phyloP scores from a whole-genome alignment of 2,329 filamentous ascomycete genomes.

The Geosmithia flava region DNA sequence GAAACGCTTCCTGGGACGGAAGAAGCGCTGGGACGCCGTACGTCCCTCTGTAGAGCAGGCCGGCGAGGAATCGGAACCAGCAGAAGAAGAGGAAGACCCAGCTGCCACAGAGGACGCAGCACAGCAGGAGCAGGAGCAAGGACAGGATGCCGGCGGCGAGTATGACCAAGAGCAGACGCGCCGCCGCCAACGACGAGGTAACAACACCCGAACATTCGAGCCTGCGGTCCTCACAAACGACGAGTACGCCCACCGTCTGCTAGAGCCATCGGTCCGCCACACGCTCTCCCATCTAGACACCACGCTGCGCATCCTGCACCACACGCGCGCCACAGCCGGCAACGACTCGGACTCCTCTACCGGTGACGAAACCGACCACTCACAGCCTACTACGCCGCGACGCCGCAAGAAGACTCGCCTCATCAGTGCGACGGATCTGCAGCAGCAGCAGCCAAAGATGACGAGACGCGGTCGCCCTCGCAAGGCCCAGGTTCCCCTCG shows the following conservation, averaged over 20 bases:
- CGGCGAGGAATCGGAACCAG: not conserved
- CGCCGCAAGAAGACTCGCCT: not conserved
- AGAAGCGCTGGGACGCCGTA: slow-evolving; percentile 2
- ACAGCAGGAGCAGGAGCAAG: not conserved
- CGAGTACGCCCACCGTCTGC: slow-evolving; percentile 47
- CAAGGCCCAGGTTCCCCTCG: slow-evolving; percentile 22
- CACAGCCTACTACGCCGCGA: not conserved
- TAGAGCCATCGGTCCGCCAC: slow-evolving; percentile 59
- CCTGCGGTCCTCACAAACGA: slow-evolving; percentile 60
- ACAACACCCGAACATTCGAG: slow-evolving; percentile 13
- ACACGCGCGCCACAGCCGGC: slow-evolving; percentile 38
- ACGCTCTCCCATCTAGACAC: slow-evolving; percentile 58
- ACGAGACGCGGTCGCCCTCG: slow-evolving; percentile 23
- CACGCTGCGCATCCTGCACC: slow-evolving; percentile 59
- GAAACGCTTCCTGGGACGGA: slow-evolving; percentile 37
- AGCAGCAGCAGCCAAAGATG: not conserved
- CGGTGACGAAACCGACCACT: slow-evolving; percentile 21
- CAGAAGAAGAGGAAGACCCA: not conserved
- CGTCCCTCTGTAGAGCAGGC: slow-evolving; percentile 4
- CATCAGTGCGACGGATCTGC: not conserved
- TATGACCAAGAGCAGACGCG: not conserved
- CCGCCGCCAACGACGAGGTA: not conserved
- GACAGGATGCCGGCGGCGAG: not conserved
- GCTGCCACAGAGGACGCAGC: not conserved
- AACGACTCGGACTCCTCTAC: slow-evolving; percentile 25